These are phyloP conservation scores for Cunninghamia lanceolata DNA, from an alignment of 75 land plant species.

Conservation along the genomic window DNA sequence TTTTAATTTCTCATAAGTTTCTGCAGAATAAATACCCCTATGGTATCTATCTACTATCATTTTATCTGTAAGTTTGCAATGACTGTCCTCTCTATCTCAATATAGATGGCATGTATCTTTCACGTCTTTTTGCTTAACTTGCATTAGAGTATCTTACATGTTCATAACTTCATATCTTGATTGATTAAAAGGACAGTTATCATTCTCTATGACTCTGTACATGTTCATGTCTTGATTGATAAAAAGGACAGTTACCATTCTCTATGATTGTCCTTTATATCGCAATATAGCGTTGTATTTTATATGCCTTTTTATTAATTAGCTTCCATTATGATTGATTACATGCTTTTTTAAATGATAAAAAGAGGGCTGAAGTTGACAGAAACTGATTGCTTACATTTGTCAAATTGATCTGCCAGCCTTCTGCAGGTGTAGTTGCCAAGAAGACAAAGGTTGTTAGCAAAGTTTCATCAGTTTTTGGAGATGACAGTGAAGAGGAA, in stretches of 20 bases:
- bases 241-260: too few relatives aligned
- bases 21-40: not conserved
- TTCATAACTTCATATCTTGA: too few relatives aligned
- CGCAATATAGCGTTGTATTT: too few relatives aligned
- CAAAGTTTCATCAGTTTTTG: slow-evolving; percentile 63
- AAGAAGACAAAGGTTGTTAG: slow-evolving; percentile 70
- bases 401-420: not conserved
- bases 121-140: not conserved
- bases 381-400: not conserved
- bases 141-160: too few relatives aligned
- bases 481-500: slow-evolving; percentile 79
- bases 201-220: too few relatives aligned
- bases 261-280: too few relatives aligned
- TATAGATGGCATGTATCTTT: not conserved
- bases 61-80: not conserved
- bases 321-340: not conserved
- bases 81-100: not conserved
- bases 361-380: not conserved
- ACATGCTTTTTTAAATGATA: not conserved
- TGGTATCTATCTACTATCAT: not conserved
- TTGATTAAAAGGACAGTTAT: too few relatives aligned
- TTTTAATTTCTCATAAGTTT: not conserved
- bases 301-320: too few relatives aligned
- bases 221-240: too few relatives aligned
- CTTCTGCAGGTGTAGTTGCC: slow-evolving; percentile 10